phyloP scores from a whole-genome alignment of 2,329 filamentous ascomycete genomes.

The Pseudocercospora fuligena region DNA sequence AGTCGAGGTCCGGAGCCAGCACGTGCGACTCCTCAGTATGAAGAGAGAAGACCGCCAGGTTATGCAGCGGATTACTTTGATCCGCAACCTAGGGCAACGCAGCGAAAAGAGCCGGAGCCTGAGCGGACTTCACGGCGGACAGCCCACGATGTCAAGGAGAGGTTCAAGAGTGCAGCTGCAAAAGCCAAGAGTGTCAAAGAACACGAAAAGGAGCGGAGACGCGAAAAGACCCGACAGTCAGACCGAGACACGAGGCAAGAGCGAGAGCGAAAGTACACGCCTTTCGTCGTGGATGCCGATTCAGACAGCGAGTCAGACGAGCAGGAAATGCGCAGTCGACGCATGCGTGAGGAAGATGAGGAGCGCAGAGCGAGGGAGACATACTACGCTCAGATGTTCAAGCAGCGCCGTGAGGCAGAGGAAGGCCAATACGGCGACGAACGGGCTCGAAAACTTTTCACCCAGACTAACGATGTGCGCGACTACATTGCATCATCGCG shows the following conservation, averaged over 20 bases:
- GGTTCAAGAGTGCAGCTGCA: constrained; percentile 14
- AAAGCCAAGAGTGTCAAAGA: constrained; percentile 31
- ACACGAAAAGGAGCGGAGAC: constrained; percentile 44
- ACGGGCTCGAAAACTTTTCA: constrained; percentile 35
- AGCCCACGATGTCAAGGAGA: constrained; percentile 32
- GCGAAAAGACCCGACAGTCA: constrained; percentile 46
- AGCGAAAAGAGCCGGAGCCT: constrained; percentile 48
- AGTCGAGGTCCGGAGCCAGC: constrained; percentile 23
- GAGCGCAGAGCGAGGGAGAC: constrained; percentile 29
- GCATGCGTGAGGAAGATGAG: constrained; percentile 33
- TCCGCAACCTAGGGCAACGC: constrained; percentile 37
- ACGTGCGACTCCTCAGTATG: constrained; percentile 35
- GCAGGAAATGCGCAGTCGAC: constrained; percentile 26
- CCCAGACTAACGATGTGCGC: constrained; percentile 31
- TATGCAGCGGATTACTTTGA: constrained; percentile 44
- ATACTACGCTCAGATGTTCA: constrained; percentile 32
- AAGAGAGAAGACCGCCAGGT: constrained; percentile 39
- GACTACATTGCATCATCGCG: constrained; percentile 37
- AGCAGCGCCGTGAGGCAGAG: constrained; percentile 31
- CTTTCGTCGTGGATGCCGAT: constrained; percentile 40
- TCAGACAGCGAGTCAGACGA: constrained; percentile 38
- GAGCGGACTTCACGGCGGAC: constrained; percentile 37
- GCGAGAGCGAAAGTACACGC: constrained; percentile 43
- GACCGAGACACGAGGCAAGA: constrained; percentile 48
- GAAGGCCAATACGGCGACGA: constrained; percentile 32